Percentiles rank a stretch among this genome's conserved stretches.
Conservation (phyloP, 768 basidiomycete species). For the Pisolithus tinctorius region DNA sequence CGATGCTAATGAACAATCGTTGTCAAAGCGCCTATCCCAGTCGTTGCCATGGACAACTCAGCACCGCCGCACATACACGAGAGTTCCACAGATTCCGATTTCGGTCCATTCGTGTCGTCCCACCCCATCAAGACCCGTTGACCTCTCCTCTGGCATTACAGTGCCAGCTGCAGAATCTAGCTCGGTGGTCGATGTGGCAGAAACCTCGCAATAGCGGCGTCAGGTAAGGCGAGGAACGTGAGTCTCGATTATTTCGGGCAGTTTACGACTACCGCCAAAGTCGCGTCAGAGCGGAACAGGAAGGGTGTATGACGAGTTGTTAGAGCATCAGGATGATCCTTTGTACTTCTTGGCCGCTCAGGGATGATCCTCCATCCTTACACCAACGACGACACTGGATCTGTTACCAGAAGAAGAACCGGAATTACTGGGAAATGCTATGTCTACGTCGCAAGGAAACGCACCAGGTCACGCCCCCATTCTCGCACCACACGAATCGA, state of each 20-base stretch:
- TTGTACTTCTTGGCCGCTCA: slow-evolving; percentile 44
- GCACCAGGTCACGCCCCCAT: slow-evolving; percentile 18
- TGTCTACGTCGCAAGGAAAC: not conserved
- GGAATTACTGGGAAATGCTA: not conserved
- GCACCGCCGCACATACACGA: slow-evolving; percentile 10
- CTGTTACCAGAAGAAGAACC: not conserved
- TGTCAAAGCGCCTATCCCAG: not conserved
- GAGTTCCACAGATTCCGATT: slow-evolving; percentile 41
- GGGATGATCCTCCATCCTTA: not conserved
- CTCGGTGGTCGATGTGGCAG: not conserved
- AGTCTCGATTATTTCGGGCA: slow-evolving; percentile 53
- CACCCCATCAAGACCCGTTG: slow-evolving; percentile 47
- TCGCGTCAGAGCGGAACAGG: slow-evolving; percentile 44
- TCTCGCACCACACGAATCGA: slow-evolving; percentile 29
- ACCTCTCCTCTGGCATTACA: slow-evolving; percentile 7
- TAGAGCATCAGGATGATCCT: slow-evolving; percentile 65
- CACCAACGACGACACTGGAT: not conserved
- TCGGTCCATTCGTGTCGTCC: slow-evolving; percentile 59
- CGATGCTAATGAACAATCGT: not conserved
- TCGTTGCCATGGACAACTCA: not conserved
- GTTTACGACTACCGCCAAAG: slow-evolving; percentile 52
- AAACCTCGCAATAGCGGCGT: too few species aligned
- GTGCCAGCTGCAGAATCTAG: not conserved
- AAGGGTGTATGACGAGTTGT: slow-evolving; percentile 53
- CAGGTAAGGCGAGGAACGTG: slow-evolving; percentile 3